Evolutionary conservation across 2,329 filamentous ascomycete species (phyloP), one percentile per base, ranked within the genome.

Genomic region (Sphaceloma murrayae): DNA sequence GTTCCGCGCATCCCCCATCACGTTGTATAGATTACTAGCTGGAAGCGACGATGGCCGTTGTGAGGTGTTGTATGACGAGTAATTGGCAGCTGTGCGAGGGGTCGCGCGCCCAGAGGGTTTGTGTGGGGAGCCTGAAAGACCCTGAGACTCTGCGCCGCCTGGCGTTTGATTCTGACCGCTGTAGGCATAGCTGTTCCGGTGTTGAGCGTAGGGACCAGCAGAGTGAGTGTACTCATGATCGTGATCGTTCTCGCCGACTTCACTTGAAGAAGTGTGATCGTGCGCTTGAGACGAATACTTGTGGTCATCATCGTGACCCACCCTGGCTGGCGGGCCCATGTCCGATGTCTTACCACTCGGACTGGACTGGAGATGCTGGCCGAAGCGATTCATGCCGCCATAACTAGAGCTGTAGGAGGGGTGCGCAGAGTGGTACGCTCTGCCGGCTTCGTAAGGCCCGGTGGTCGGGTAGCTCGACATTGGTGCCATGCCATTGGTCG

Each of bases 11-110:
- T 40, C 36, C 58, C 82, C 88, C 67, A 94, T 87, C 50, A 93
- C 82, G 62, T 80, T 93, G 71, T 94, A 94, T 40, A 94, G 69
- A 58, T 79, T 93, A 68, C 85, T 88, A 1, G 84, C 80, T 3
- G 82, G 74, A 48, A 78, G 71, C n/a, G n/a, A n/a, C n/a, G n/a
- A n/a, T 6, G 75, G 70, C 31, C 86, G 80, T 16, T 87, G 86
- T 38, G 88, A 82, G 1, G 85, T 88, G 59, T 71, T 82, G 65
- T 93, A 94, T 18, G 80, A 80, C 34, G 66, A 63, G 59, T 93
- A 95, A 1, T 81, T 74, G 7, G 77, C 73, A 3, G 85, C 76
- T 1, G 85, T 93, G 53, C 88, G 78, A 8, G 88, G 87, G 14
- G 87, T 94, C 26, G 86, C 85, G 49, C 86, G 79, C 24, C 86